Percentiles rank a stretch among this genome's conserved stretches.
Conservation (phyloP, 1,284 basidiomycete genomes). For the Sphaerobolus stellatus region DNA sequence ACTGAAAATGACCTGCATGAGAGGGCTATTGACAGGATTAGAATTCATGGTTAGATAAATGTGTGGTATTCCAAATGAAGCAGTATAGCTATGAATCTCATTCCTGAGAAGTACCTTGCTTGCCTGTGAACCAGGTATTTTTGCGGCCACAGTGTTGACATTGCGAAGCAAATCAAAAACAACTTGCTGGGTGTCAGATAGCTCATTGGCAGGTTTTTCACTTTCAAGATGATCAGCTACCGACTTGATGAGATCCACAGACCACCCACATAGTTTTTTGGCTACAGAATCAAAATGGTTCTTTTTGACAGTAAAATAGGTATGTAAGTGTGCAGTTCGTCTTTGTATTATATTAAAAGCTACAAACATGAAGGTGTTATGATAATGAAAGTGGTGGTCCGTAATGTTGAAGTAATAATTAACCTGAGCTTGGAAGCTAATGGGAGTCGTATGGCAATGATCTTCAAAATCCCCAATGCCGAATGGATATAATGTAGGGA, state of each 20-base stretch:
- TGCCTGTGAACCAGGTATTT: slow-evolving; percentile 11
- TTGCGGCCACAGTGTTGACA: slow-evolving; percentile 7
- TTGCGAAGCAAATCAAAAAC: slow-evolving; percentile 9
- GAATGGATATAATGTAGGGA: slow-evolving; percentile 38
- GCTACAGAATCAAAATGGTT: not conserved
- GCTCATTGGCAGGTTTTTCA: slow-evolving; percentile 5
- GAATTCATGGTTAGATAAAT: slow-evolving; percentile 16
- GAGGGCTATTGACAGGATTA: slow-evolving; percentile 7
- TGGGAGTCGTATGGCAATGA: not conserved
- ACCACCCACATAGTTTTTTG: not conserved
- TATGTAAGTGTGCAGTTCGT: not conserved
- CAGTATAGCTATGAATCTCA: slow-evolving; percentile 7
- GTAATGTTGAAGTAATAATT: slow-evolving; percentile 8
- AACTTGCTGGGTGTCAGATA: not conserved
- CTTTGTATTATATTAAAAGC: slow-evolving; percentile 13
- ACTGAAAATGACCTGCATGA: slow-evolving; percentile 14
- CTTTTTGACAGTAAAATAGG: slow-evolving; percentile 1
- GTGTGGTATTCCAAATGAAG: slow-evolving; percentile 10
- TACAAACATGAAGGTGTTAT: slow-evolving; percentile 11
- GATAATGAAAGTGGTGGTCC: slow-evolving; percentile 10
- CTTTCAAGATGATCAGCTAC: not conserved
- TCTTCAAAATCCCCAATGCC: slow-evolving; percentile 39
- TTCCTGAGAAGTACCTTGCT: slow-evolving; percentile 1
- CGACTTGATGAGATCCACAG: not conserved
- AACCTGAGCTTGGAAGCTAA: slow-evolving; percentile 10